phyloP scores from a whole-genome alignment of 495 filamentous ascomycete genomes.

The Achaetomiella virescens region DNA sequence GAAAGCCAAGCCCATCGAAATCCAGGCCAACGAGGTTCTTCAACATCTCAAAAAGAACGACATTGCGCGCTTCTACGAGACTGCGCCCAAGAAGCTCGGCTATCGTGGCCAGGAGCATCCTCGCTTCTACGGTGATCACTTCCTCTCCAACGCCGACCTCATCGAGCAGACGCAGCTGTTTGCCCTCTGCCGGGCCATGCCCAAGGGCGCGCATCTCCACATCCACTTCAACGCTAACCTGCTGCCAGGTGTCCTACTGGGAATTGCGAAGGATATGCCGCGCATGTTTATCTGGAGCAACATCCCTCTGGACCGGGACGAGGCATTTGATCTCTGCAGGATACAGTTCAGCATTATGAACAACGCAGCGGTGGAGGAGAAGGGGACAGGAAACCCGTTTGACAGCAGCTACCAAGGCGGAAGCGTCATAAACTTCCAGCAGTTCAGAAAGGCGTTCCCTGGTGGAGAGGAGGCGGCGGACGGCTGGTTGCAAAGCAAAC shows the following conservation, averaged over 20 bases:
- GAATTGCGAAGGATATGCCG: slow-evolving; percentile 42
- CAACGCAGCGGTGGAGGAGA: slow-evolving; percentile 15
- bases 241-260: slow-evolving; percentile 41
- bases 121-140: slow-evolving; percentile 40
- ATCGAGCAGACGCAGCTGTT: slow-evolving; percentile 43
- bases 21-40: slow-evolving; percentile 29
- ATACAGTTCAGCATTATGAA: slow-evolving; percentile 46
- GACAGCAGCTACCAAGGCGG: slow-evolving; percentile 22
- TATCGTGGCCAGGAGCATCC: slow-evolving; percentile 27
- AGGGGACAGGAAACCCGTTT: slow-evolving; percentile 17
- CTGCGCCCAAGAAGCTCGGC: slow-evolving; percentile 16
- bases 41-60: slow-evolving; percentile 30
- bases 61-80: slow-evolving; percentile 20
- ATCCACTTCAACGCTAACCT: slow-evolving; percentile 54
- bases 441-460: slow-evolving; percentile 28
- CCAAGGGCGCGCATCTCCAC: slow-evolving; percentile 52
- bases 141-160: slow-evolving; percentile 40
- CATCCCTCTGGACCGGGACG: slow-evolving; percentile 22
- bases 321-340: slow-evolving; percentile 37
- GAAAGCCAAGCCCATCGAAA: slow-evolving; percentile 17
- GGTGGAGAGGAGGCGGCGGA: slow-evolving; percentile 20
- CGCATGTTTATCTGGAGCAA: slow-evolving; percentile 50
- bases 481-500: slow-evolving; percentile 43
- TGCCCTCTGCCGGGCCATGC: slow-evolving; percentile 37
- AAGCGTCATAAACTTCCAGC: slow-evolving; percentile 32